Base-by-base conservation (phyloP, 768 basidiomycete genomes). In the Lentinus brumalis region DNA sequence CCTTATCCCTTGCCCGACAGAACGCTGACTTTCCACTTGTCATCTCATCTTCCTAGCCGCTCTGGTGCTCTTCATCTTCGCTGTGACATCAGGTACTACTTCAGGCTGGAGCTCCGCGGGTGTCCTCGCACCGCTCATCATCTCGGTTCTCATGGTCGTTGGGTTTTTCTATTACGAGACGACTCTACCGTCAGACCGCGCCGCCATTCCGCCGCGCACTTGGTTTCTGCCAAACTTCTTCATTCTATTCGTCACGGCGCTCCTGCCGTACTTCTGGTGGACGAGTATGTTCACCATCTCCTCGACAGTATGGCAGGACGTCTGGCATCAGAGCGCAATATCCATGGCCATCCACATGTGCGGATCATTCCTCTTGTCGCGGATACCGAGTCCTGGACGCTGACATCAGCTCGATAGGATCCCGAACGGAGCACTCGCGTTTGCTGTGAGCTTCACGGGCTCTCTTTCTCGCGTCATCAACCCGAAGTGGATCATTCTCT, bases 401-500 rank as follows among this genome's bases (percentile, higher is more conserved):
- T 12, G 6, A 32, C 21, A 10, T 31, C 5, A 6, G 29, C 35
- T 29, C n/a, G 6, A 4, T 26, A 73, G 70, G 72, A 56, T 81
- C 12, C 81, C 81, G 1, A 65, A 84, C 56, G 78, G 79, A 30
- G 61, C 78, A 2, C 68, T 74, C 44, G 72, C 76, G 10, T 70
- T 81, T 14, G 65, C 72, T 7, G 72, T 69, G 59, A 70, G 76
- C 44, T 76, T 77, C 69, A 73, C 78, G 1, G 79, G 80, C 16
- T 54, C 74, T 9, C 61, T 82, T 38, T 71, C 79, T 11, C 76
- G 72, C 50, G 57, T 60, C 44, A 64, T 72, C 9, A 65, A 75
- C 40, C 73, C 71, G 39, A 85, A 84, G 65, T 81, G 76, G 71
- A 71, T 82, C 46, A 78, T 83, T 59, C 70, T 83, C 31, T 61